Evolutionary conservation across 2,329 filamentous ascomycete genomes (phyloP).

Genomic region (Xylaria hypoxylon): DNA sequence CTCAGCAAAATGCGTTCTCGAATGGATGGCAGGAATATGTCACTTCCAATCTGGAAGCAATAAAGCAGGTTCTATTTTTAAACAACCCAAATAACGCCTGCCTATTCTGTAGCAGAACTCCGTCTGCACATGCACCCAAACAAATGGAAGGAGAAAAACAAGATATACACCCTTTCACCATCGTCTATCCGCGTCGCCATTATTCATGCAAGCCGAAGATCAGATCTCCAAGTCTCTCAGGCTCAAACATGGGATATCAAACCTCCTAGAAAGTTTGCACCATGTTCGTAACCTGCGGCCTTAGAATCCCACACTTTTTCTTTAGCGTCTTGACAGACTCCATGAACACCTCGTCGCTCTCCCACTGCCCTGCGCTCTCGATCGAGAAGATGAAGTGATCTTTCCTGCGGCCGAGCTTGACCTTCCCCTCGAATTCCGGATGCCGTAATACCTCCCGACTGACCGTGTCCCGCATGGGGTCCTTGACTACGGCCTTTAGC

Average conservation of each 20-base stretch:
- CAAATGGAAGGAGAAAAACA: background rate
- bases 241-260: background rate
- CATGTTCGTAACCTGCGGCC: conserved; percentile 77
- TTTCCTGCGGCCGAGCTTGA: conserved; percentile 87
- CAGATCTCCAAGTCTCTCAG: background rate
- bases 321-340: conserved; percentile 88
- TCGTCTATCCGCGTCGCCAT: conserved; percentile 7
- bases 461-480: conserved; percentile 95
- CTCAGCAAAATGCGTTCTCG: background rate
- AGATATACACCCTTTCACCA: conserved; percentile 1
- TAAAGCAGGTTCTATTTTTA: conserved; percentile 21
- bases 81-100: conserved; percentile 34
- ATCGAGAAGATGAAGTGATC: conserved; percentile 98
- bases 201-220: background rate
- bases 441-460: conserved; percentile 93
- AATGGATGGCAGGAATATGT: background rate
- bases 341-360: conserved; percentile 92
- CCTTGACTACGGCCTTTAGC: conserved; percentile 85
- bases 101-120: conserved; percentile 37
- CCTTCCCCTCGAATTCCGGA: conserved; percentile 93
- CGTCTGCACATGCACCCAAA: conserved; percentile 38
- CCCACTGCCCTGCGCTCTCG: conserved; percentile 95
- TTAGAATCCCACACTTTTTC: conserved; percentile 81
- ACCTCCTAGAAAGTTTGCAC: conserved; percentile 53
- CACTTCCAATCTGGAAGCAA: conserved; percentile 16